These are phyloP conservation scores for Ceratobasidium sp. DNA, from an alignment of 1,284 basidiomycete species.

Conservation along the genomic window DNA sequence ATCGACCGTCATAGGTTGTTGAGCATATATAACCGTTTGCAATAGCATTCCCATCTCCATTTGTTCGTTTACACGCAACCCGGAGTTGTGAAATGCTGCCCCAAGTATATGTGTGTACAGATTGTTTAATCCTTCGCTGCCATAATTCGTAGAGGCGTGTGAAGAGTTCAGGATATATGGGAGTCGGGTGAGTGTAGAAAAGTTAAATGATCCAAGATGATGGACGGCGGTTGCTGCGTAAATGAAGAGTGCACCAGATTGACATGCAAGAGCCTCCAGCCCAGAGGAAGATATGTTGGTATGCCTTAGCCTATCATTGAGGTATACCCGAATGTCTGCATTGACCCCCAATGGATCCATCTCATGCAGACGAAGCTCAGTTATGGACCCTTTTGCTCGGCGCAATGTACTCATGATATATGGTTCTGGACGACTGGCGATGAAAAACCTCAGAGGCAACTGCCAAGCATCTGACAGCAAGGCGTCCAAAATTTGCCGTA, in stretches of 20 bases:
- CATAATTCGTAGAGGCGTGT: not conserved
- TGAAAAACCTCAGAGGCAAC: slow-evolving; percentile 46
- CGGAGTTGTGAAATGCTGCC: not conserved
- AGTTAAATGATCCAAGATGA: not conserved
- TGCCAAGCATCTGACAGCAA: slow-evolving; percentile 45
- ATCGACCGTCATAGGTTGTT: slow-evolving; percentile 10
- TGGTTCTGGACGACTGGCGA: slow-evolving; percentile 48
- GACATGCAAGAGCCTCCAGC: not conserved
- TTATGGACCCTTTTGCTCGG: too few relatives aligned
- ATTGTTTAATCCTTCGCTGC: not conserved
- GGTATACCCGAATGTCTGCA: not conserved
- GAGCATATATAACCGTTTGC: slow-evolving; percentile 1
- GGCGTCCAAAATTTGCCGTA: slow-evolving; percentile 41
- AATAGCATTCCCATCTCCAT: not conserved
- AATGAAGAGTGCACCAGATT: not conserved
- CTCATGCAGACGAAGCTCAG: too few relatives aligned
- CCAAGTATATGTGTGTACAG: not conserved
- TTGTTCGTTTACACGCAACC: not conserved
- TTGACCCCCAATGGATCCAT: too few relatives aligned
- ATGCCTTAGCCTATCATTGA: not conserved
- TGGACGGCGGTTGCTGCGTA: not conserved
- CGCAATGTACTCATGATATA: not conserved
- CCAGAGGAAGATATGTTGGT: not conserved
- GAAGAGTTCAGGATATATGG: not conserved
- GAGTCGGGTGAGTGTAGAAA: not conserved